These are phyloP conservation scores for Leccinum olivaceopallidum DNA, from an alignment of 768 basidiomycete genomes.

Conservation along the genomic window DNA sequence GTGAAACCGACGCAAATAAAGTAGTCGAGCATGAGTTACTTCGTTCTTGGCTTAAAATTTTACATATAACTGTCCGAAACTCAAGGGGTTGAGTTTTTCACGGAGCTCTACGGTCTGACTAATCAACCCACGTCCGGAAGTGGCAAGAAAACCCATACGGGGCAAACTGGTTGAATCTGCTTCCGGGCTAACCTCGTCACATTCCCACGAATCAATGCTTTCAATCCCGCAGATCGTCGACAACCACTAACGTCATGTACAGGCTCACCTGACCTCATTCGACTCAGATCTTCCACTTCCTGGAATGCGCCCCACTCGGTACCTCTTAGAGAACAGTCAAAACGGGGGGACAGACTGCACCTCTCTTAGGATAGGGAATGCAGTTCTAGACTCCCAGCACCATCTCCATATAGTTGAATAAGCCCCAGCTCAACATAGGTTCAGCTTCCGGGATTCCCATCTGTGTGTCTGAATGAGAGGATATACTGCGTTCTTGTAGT, in stretches of 20 bases:
- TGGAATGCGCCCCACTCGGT: not conserved
- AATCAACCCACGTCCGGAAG: too few relatives aligned
- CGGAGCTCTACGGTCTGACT: too few relatives aligned
- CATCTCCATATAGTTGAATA: not conserved
- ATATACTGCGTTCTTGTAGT: not conserved
- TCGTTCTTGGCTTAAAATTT: too few relatives aligned
- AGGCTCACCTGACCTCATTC: not conserved
- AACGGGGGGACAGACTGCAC: not conserved
- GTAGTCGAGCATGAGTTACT: too few relatives aligned
- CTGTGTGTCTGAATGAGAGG: not conserved
- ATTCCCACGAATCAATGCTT: too few relatives aligned
- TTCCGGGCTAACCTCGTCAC: too few relatives aligned
- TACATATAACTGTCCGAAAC: too few relatives aligned
- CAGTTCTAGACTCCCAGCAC: not conserved
- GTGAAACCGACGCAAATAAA: too few relatives aligned
- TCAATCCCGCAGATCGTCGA: too few relatives aligned
- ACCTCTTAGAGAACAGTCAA: not conserved
- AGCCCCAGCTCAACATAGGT: not conserved
- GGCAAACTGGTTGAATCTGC: too few relatives aligned
- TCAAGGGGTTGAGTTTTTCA: too few relatives aligned
- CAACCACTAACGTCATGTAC: not conserved
- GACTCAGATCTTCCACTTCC: not conserved
- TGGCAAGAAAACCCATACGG: too few relatives aligned
- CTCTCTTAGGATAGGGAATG: not conserved
- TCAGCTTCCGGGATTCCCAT: slow-evolving; percentile 1